Evolutionary conservation across 352 stramenopile species (phyloP).

Genomic region (Pythium scleroteichum): DNA sequence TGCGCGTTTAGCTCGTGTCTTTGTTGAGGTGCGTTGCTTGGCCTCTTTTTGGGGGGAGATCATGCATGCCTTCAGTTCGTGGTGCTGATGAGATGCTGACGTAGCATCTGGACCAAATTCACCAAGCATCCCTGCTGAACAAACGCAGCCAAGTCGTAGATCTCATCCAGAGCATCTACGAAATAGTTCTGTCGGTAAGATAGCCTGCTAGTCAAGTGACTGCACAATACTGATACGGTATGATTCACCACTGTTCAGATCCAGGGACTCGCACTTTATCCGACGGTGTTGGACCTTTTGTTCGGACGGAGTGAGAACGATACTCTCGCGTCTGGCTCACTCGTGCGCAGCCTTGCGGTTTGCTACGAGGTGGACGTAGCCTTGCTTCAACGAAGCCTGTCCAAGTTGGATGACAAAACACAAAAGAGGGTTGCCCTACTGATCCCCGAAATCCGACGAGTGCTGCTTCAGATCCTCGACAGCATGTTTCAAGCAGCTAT

Average conservation of each 20-base stretch:
- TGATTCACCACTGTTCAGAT: constrained; percentile 6
- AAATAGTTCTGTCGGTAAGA: constrained; percentile 48
- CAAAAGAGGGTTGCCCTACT: constrained; percentile 36
- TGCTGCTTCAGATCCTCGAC: constrained; percentile 42
- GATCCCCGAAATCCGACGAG: constrained; percentile 46
- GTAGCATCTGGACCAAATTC: constrained; percentile 45
- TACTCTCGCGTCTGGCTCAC: constrained; percentile 31
- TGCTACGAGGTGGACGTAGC: constrained; percentile 67
- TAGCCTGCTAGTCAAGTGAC: no score
- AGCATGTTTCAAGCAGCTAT: constrained; percentile 42
- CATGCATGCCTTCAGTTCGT: background rate
- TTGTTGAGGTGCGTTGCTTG: constrained; percentile 32
- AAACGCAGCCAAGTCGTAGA: constrained; percentile 43
- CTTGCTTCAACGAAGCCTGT: constrained; percentile 42
- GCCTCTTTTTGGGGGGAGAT: background rate
- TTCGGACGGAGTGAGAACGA: constrained; percentile 34
- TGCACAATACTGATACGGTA: background rate
- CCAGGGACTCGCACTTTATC: constrained; percentile 29
- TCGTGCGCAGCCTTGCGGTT: constrained; percentile 50
- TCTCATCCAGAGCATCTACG: constrained; percentile 42
- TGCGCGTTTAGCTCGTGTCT: constrained; percentile 29
- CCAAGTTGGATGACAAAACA: constrained; percentile 42
- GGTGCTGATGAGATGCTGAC: background rate
- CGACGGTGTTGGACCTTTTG: constrained; percentile 26
- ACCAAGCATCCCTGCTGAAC: constrained; percentile 25